These are phyloP conservation scores for Senna tora DNA, from an alignment of 306 rosid genomes.

Conservation along the genomic window DNA sequence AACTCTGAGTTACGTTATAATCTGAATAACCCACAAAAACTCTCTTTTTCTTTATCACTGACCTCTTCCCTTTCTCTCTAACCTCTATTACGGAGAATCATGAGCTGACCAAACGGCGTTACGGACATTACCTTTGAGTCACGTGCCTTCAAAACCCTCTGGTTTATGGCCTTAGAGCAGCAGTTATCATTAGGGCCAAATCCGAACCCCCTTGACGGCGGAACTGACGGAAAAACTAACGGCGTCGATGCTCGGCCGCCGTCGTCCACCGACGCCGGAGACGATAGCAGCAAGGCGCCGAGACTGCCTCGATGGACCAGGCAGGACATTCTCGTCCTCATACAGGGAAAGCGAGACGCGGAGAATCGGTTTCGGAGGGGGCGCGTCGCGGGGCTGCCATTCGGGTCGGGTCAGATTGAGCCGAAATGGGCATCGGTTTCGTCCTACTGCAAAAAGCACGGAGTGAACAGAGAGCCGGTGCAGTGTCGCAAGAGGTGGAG, in stretches of 20 bases:
- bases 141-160: constrained; percentile 49
- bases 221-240: constrained; percentile 42
- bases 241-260: constrained; percentile 50
- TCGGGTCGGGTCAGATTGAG: constrained; percentile 69
- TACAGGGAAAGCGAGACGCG: constrained; percentile 75
- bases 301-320: constrained; percentile 87
- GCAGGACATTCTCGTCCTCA: constrained; percentile 77
- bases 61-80: constrained; percentile 6
- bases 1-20: neutral
- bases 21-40: constrained; percentile 23
- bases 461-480: constrained; percentile 81
- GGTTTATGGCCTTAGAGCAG: constrained; percentile 65
- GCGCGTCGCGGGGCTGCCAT: constrained; percentile 44
- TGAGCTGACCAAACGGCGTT: constrained; percentile 55
- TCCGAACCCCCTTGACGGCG: constrained; percentile 48
- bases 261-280: constrained; percentile 57
- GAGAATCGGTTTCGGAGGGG: constrained; percentile 63
- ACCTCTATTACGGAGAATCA: constrained; percentile 19
- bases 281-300: constrained; percentile 62
- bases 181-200: constrained; percentile 41
- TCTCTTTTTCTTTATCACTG: neutral
- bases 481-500: constrained; percentile 95
- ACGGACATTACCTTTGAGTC: constrained; percentile 43
- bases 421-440: constrained; percentile 89
- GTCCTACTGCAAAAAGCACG: constrained; percentile 69